Evolutionary conservation across 331 rosid genomes (phyloP).

Genomic region (Erythrophleum ivorense): DNA sequence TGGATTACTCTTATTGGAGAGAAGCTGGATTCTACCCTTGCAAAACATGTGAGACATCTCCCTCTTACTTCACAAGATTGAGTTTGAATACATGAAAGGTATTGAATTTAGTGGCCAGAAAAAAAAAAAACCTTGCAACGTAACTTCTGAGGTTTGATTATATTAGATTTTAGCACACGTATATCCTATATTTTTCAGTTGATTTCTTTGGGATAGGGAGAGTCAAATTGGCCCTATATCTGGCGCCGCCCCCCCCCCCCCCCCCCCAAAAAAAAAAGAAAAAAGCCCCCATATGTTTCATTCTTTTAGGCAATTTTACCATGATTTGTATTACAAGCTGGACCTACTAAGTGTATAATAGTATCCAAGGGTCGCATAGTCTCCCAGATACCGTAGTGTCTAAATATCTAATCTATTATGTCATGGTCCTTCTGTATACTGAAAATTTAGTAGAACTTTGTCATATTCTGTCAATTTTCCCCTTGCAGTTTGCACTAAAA

Average conservation of each 20-base stretch:
- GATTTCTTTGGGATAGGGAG: not conserved
- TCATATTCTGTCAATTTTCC: not conserved
- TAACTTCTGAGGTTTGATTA: not conserved
- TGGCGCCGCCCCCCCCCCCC: too few species aligned
- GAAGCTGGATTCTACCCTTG: slow-evolving; percentile 65
- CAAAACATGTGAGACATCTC: slow-evolving; percentile 39
- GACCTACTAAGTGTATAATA: not conserved
- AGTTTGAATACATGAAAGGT: slow-evolving; percentile 40
- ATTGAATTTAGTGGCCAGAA: not conserved
- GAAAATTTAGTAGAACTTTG: not conserved
- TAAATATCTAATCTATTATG: not conserved
- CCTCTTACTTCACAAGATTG: slow-evolving; percentile 41
- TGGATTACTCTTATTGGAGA: slow-evolving; percentile 60
- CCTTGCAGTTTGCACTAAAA: not conserved
- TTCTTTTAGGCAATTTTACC: slow-evolving; percentile 9
- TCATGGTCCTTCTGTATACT: not conserved
- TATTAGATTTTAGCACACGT: not conserved
- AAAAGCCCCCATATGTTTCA: too few species aligned
- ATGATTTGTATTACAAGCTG: slow-evolving; percentile 15
- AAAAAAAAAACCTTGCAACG: slow-evolving; percentile 14
- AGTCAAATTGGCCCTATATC: slow-evolving; percentile 13
- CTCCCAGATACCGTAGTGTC: not conserved
- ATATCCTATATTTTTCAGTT: slow-evolving; percentile 11
- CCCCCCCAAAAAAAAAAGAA: not conserved
- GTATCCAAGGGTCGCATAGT: not conserved